Evolutionary conservation across 2,329 filamentous ascomycete species (phyloP), one percentile per base, ranked within the genome.

Genomic region (Diaporthe sp.): DNA sequence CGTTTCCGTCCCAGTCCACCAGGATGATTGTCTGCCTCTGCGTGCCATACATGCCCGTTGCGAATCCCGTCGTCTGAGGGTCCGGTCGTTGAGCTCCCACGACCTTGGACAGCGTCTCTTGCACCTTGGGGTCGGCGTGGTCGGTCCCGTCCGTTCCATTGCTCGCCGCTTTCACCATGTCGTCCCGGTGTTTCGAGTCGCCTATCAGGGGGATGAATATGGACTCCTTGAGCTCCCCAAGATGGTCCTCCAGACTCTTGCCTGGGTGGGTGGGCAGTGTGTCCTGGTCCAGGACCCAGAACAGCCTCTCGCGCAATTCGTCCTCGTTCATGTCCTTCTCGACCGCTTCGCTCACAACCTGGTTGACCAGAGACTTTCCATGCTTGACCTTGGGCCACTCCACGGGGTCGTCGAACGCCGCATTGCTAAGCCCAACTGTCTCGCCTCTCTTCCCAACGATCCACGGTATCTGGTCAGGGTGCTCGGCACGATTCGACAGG

Each of bases 1-100:
- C 89, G 49, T 90, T 90, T 3, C 91, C 91, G 4, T 92, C 86
- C 89, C 89, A 91, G 78, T 92, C 90, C 9, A 93, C 88, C 59
- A 92, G 82, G 19, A 93, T 82, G 19, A 92, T 84, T 0, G 91
- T 93, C 83, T 93, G 91, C 51, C 91, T 84, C 82, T 93, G 91
- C 7, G 91, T 93, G 5, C 91, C 91, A 78, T 93, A 93, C 77
- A 91, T 84, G 2, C 91, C 91, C 7, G 87, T 89, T 80, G 89
- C 88, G 78, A 90, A 91, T 1, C 86, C 86, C 58, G 79, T 78
- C 28, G 77, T 75, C 31, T 79, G 77, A 51, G 78, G 75, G 82
- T 86, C 73, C 2, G 87, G 86, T 37, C 83, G 82, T 65, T 85
- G 49, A 4, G 51, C 49, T 25, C 59, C 75, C 28, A 72, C 59